A percentile compares a stretch with the other conserved stretches of the same genome.
These are phyloP conservation scores for Paramecium sonneborni DNA, from an alignment of 73 alveolate genomes.

Conservation along the genomic window DNA sequence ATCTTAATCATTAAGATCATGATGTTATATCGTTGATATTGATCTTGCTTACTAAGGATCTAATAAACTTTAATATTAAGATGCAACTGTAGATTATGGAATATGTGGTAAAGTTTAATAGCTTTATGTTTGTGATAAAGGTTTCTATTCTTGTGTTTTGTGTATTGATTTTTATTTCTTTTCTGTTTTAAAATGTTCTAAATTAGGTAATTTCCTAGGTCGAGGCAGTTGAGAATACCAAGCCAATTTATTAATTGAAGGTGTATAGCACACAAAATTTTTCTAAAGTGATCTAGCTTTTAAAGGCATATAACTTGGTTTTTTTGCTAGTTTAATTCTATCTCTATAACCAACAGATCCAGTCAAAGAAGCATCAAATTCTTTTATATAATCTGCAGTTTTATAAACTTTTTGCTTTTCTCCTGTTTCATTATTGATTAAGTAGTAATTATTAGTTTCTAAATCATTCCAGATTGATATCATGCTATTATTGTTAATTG, in stretches of 20 bases:
- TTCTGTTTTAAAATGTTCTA: conserved; percentile 41
- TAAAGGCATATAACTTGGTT: conserved; percentile 30
- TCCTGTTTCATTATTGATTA: conserved; percentile 51
- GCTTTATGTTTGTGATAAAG: not conserved
- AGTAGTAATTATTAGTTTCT: conserved; percentile 13
- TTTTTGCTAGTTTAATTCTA: conserved; percentile 25
- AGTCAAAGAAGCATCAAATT: conserved; percentile 52
- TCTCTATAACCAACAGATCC: conserved; percentile 48
- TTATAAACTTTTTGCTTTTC: conserved; percentile 7
- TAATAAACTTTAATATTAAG: not conserved
- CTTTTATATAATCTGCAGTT: conserved; percentile 49
- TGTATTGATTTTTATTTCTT: not conserved
- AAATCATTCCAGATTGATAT: conserved; percentile 54
- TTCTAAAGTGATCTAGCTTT: conserved; percentile 8
- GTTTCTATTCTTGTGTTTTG: not conserved
- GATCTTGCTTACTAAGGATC: conserved; percentile 31
- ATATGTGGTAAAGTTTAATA: not conserved
- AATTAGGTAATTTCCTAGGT: conserved; percentile 13
- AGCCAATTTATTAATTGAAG: not conserved
- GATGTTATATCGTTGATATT: conserved; percentile 26
- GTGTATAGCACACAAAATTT: not conserved
- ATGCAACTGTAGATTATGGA: not conserved
- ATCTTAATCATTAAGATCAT: conserved; percentile 32
- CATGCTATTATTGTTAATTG: not conserved
- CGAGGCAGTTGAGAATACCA: conserved; percentile 12